Conservation (phyloP, 2,329 filamentous ascomycete genomes). For the Curvularia eragrostidis region DNA sequence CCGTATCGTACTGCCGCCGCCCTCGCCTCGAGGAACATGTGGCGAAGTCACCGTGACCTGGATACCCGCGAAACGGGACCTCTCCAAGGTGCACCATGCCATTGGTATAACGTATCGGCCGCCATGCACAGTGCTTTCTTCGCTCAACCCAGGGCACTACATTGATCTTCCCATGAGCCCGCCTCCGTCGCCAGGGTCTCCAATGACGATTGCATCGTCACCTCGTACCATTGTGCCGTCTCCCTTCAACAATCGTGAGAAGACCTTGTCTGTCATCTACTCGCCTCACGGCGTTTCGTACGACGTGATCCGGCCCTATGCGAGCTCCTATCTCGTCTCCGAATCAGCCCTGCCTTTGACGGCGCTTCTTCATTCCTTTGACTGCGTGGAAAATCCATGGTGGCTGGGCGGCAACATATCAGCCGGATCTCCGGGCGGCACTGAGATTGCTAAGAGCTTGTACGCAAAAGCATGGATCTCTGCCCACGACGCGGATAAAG, state of each 20-base stretch:
- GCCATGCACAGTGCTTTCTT: conserved; percentile 54
- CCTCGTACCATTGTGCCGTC: conserved; percentile 44
- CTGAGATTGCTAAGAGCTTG: conserved; percentile 62
- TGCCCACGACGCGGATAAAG: conserved; percentile 67
- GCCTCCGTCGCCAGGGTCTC: conserved; percentile 43
- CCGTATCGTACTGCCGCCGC: conserved; percentile 62
- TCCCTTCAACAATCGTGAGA: conserved; percentile 45
- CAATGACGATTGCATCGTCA: conserved; percentile 43
- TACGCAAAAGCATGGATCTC: conserved; percentile 66
- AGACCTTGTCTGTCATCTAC: conserved; percentile 67
- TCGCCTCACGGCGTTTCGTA: conserved; percentile 69
- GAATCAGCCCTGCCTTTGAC: conserved; percentile 67
- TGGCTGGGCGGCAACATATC: conserved; percentile 67
- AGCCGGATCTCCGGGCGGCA: conserved; percentile 63
- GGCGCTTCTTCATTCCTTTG: conserved; percentile 69
- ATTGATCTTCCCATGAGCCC: conserved; percentile 50
- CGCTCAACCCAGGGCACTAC: conserved; percentile 40
- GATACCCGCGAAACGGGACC: conserved; percentile 66
- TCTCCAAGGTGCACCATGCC: conserved; percentile 68
- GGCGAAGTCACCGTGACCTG: conserved; percentile 77
- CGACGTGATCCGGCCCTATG: conserved; percentile 62
- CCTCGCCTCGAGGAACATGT: conserved; percentile 59
- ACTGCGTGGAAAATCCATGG: conserved; percentile 65
- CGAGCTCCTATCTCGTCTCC: conserved; percentile 62
- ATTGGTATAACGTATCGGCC: conserved; percentile 76